Evolutionary conservation across 2,329 filamentous ascomycete genomes (phyloP).

Genomic region (Aspergillus neotritici): DNA sequence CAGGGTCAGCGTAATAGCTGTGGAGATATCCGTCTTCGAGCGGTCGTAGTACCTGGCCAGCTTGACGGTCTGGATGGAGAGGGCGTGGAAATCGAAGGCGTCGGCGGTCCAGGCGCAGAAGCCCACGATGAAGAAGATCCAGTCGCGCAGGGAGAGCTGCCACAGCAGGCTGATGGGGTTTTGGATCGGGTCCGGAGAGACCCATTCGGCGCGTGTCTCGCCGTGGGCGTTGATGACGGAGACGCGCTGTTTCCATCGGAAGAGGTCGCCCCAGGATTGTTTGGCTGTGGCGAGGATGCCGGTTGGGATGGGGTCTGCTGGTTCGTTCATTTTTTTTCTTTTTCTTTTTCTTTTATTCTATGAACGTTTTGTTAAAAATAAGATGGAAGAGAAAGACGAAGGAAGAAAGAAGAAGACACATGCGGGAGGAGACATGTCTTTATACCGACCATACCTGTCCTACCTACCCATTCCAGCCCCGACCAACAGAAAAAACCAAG

Average conservation of each 20-base stretch:
- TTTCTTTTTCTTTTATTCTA: constrained; percentile 13
- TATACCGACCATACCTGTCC: constrained; percentile 6
- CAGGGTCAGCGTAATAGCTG: constrained; percentile 58
- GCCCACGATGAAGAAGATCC: constrained; percentile 71
- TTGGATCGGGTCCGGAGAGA: constrained; percentile 57
- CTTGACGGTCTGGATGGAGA: constrained; percentile 72
- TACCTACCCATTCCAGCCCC: constrained; percentile 5
- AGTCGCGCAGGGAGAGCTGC: constrained; percentile 60
- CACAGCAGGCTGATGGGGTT: constrained; percentile 66
- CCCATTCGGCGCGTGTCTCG: constrained; percentile 64
- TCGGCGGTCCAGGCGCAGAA: constrained; percentile 74
- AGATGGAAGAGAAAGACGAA: background rate
- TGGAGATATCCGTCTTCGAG: constrained; percentile 64
- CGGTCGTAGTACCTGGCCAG: constrained; percentile 55
- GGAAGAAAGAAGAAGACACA: background rate
- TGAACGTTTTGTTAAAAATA: background rate
- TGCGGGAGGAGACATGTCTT: constrained; percentile 3
- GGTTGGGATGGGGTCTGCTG: constrained; percentile 62
- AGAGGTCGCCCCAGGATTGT: constrained; percentile 60
- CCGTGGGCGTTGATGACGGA: constrained; percentile 51
- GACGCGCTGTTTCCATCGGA: constrained; percentile 69
- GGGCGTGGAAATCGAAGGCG: constrained; percentile 76
- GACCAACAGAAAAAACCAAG: constrained; percentile 2
- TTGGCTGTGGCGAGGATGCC: constrained; percentile 60
- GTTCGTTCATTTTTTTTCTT: constrained; percentile 32